Conservation (phyloP, 2,329 filamentous ascomycete genomes). For the Fusarium irregulare region DNA sequence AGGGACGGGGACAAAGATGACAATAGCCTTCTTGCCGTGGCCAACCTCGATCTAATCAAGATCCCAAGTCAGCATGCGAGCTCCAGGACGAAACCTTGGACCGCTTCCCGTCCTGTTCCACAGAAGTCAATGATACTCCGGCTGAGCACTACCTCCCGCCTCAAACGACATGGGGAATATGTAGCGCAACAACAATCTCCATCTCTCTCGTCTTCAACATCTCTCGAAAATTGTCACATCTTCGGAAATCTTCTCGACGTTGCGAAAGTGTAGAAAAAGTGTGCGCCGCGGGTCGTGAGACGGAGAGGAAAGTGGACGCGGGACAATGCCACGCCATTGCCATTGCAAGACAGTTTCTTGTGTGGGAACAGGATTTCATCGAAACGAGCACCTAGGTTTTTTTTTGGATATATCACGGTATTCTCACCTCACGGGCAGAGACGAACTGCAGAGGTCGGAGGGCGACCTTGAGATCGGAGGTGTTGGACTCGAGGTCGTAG, state of each 20-base stretch:
- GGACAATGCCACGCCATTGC: slow-evolving; percentile 46
- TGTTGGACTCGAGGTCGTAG: slow-evolving; percentile 99
- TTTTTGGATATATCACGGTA: slow-evolving; percentile 38
- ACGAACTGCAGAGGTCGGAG: slow-evolving; percentile 98
- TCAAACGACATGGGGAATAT: slow-evolving; percentile 35
- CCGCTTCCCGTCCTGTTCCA: slow-evolving; percentile 81
- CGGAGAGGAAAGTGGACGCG: slow-evolving; percentile 32
- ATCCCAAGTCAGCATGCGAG: slow-evolving; percentile 80
- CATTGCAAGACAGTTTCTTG: slow-evolving; percentile 49
- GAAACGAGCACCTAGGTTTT: slow-evolving; percentile 23
- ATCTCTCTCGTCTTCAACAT: background rate
- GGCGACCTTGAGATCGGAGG: slow-evolving; percentile 94
- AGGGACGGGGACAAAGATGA: slow-evolving; percentile 99
- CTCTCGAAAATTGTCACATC: slow-evolving; percentile 38
- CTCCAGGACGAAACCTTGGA: slow-evolving; percentile 78
- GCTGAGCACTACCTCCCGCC: slow-evolving; percentile 46
- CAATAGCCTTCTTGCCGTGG: slow-evolving; percentile 99
- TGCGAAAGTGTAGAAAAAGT: background rate
- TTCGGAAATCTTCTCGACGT: slow-evolving; percentile 43
- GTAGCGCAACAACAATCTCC: slow-evolving; percentile 27
- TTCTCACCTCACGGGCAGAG: slow-evolving; percentile 98
- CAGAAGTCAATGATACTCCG: slow-evolving; percentile 57
- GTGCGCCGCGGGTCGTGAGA: slow-evolving; percentile 38
- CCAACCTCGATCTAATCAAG: slow-evolving; percentile 96
- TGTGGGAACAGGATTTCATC: slow-evolving; percentile 58